Base-by-base conservation (phyloP, 2,329 filamentous ascomycete genomes). In the Colletotrichum filicis region DNA sequence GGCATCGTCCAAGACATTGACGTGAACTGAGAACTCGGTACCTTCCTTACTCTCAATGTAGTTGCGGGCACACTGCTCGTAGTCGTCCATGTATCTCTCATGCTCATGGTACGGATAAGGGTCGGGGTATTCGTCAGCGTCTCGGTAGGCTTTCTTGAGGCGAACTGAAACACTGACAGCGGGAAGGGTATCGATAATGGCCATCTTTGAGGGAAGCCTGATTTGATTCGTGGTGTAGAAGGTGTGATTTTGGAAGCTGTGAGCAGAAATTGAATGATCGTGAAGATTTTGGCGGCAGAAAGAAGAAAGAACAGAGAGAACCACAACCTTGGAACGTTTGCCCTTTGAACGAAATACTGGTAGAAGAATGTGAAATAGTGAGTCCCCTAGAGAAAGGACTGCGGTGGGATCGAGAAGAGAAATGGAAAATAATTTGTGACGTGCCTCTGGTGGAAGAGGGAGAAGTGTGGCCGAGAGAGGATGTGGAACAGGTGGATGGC, bases 41-140 rank as follows among this genome's bases (percentile, higher is more conserved):
- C 79, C 63, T 32, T 80, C 76, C 14, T 75, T 49, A 7, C 78
- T 79, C 74, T 83, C 78, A 37, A 82, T 78, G 64, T 81, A 83
- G 59, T 79, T 58, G 49, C 63, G 46, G 32, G 71, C 28, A 22
- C 37, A 55, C n/a, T 49, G 55, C 22, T 74, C 72, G 37, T 24
- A 53, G 6, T 57, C 30, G 14, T 72, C 64, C 5, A 74, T 53
- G 32, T 71, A 74, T 14, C 57, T 26, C 14, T 65, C 66, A 26
- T 6, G 19, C 19, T 16, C 12, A 14, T 30, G n/a, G 7, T 59
- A 67, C 0, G 30, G 28, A 6, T 60, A 28, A 1, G 35, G 65
- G 9, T 74, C 73, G 1, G 58, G 68, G 16, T 74, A 73, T 32
- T 74, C 72, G 7, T 49, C 32, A 8, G 72, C 63, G 9, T 49